A percentile compares a stretch with the other conserved stretches of the same genome.
These are phyloP conservation scores for Trametes meyenii DNA, from an alignment of 768 basidiomycete genomes.

Conservation along the genomic window DNA sequence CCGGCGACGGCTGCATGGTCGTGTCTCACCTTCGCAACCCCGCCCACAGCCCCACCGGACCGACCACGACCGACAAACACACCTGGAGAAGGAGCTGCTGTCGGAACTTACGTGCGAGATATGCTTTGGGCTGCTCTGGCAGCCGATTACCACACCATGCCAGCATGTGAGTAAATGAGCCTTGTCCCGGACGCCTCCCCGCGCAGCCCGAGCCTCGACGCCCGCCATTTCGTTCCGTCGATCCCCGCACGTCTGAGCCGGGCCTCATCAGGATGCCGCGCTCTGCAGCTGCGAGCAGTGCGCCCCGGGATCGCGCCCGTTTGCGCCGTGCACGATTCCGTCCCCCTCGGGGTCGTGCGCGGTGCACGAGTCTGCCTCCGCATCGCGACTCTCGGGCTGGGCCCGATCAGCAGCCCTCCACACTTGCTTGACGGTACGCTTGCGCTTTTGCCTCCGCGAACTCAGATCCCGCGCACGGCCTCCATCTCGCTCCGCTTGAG, in stretches of 20 bases:
- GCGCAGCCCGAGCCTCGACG: not conserved
- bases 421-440: not conserved
- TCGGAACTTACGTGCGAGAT: constrained; percentile 87
- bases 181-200: constrained; percentile 13
- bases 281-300: not conserved
- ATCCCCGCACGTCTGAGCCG: not conserved
- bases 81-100: constrained; percentile 64
- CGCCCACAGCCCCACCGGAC: constrained; percentile 33
- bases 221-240: not conserved
- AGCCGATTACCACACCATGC: constrained; percentile 92
- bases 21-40: constrained; percentile 36
- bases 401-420: not conserved
- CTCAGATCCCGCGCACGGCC: not conserved
- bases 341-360: constrained; percentile 4
- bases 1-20: constrained; percentile 31
- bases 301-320: not conserved
- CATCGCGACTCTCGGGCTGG: not conserved
- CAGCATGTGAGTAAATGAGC: constrained; percentile 72
- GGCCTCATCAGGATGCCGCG: not conserved
- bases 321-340: constrained; percentile 9
- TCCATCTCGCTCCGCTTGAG: constrained; percentile 2
- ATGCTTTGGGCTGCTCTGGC: constrained; percentile 80
- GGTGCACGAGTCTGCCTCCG: not conserved
- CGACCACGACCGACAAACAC: constrained; percentile 34
- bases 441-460: constrained; percentile 5